Evolutionary conservation across 331 rosid genomes (phyloP), one percentile per base, ranked within the genome.

Genomic region (Pyracantha coccinea): DNA sequence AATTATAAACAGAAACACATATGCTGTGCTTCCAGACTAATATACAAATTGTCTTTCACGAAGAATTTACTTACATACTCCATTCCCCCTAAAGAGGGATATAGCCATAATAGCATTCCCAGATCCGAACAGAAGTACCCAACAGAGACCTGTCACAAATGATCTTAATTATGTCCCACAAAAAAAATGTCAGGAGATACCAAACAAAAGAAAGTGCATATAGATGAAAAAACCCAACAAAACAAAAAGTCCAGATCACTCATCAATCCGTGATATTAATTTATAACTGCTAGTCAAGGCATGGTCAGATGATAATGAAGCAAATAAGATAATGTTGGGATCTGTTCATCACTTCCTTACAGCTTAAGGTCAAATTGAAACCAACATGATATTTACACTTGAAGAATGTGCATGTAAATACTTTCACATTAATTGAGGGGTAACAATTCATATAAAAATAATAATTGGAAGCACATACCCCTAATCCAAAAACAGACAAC

Each of bases 61-160:
- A 47, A 62, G 61, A 66, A 67, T 65, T 66, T 53, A 82, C 89
- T 79, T 85, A 85, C 89, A 79, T 82, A 85, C 79, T 85, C 89
- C 70, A 82, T 68, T 77, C 89, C 89, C 50, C 89, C 89, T 77
- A 85, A 70, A 65, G 81, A 79, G 41, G 89, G 89, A 73, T 85
- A 85, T 10, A 85, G 79, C 86, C 86, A 85, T 31, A 82, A 33
- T 35, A 85, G 81, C 89, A 85, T 79, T 79, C 78, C 82, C 62
- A 85, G 86, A 80, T 82, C 89, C 24, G 89, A 82, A 76, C 79
- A 38, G 74, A 85, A 85, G 78, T 85, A 85, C 41, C 89, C 89
- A 76, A 82, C 86, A 65, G 86, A 85, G 54, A 85, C 86, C 89
- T 85, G 83, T 15, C 72, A 66, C 66, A 76, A 44, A 68, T 19